phyloP scores from a whole-genome alignment of 202 grass and related monocot genomes.

The Eragrostis tef region DNA sequence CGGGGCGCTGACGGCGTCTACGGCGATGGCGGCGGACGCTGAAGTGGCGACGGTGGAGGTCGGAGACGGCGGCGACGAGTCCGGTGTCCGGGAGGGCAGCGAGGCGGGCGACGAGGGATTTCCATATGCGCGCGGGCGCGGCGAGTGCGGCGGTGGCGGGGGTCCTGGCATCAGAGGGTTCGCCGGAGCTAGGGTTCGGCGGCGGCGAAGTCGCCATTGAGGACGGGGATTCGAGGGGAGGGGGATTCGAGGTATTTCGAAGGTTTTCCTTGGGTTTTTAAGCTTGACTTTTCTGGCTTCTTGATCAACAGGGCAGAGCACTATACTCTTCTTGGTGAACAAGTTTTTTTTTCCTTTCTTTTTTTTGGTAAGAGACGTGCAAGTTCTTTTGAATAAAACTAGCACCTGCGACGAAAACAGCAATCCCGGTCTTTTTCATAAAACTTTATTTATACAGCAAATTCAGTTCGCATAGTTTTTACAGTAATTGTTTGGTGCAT shows the following conservation, averaged over 20 bases:
- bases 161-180: conserved; percentile 9
- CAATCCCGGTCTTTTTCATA: too few relatives aligned
- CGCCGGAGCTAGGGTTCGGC: conserved; percentile 52
- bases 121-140: conserved; percentile 39
- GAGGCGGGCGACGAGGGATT: conserved; percentile 44
- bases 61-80: conserved; percentile 47
- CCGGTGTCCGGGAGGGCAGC: conserved; percentile 36
- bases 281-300: neutral
- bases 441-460: too few relatives aligned
- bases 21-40: conserved; percentile 26
- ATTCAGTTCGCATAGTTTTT: too few relatives aligned
- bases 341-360: neutral
- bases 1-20: conserved; percentile 18
- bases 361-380: neutral
- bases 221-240: neutral
- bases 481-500: too few relatives aligned
- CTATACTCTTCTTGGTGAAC: neutral
- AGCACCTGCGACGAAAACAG: too few relatives aligned
- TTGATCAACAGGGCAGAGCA: neutral
- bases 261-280: neutral
- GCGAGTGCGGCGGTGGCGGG: neutral
- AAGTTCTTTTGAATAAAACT: too few relatives aligned
- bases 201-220: conserved; percentile 47
- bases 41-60: conserved; percentile 45
- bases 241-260: neutral